Evolutionary conservation across 1,284 basidiomycete genomes (phyloP), one percentile per base, ranked within the genome.

Genomic region (Anthracocystis panici-leucophaei): DNA sequence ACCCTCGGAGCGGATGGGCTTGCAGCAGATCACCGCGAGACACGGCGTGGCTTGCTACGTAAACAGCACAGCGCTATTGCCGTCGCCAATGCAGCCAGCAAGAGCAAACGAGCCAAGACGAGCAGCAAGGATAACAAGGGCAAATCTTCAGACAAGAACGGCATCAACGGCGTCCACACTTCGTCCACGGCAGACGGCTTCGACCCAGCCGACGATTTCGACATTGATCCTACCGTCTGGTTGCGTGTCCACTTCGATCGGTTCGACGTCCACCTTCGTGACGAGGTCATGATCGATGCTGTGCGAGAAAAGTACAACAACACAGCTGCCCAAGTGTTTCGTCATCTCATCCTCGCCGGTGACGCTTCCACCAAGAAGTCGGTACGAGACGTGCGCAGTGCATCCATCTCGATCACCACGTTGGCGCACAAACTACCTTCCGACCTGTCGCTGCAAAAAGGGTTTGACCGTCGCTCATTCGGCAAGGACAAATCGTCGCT

Each of bases 201-300:
- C 38, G 74, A 77, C 27, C 69, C 75, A 7, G 65, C 57, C 33
- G 70, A 77, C 38, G 71, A 65, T 45, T 67, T 65, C 23, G 77
- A 77, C 4, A 78, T 81, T 44, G 80, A 80, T 51, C 65, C 75
- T 21, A 87, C 88, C 3, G 88, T 92, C 23, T 91, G 91, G 86
- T 92, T 95, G 82, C 90, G 92, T 49, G 89, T 97, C 58, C 95
- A 97, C 86, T 92, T 91, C 81, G 92, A 95, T 77, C 92, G 91
- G 76, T 96, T 95, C 86, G 91, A 93, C 77, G 88, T 95, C 35
- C 91, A 93, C 78, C 90, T 97, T 53, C 91, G 96, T 38, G 95
- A 97, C 85, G 89, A 92, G 85, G 49, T 75, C 38, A 71, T 81
- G 63, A 64, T 72, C 21, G 73, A 75, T 7, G 79, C 82, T 10